A percentile compares a stretch with the other conserved stretches of the same genome.
These are phyloP conservation scores for Puccinia horiana DNA, from an alignment of 1,284 basidiomycete species.

Conservation along the genomic window DNA sequence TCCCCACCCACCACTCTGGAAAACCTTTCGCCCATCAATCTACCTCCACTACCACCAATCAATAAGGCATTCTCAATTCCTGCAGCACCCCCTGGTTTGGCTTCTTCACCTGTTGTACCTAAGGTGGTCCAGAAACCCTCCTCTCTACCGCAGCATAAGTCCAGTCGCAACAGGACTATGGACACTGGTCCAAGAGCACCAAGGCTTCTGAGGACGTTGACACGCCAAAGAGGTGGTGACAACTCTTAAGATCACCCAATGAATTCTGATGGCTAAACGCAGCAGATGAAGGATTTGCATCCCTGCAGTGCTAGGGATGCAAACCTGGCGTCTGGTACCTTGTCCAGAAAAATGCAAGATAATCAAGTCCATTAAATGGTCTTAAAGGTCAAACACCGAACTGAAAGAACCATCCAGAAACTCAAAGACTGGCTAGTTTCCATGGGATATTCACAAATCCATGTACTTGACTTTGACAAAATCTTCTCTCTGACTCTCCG, in stretches of 20 bases:
- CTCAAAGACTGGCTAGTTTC: background rate
- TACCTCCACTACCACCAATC: too few relatives aligned
- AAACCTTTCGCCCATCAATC: too few relatives aligned
- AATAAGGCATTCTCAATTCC: too few relatives aligned
- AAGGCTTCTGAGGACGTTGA: background rate
- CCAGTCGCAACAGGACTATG: background rate
- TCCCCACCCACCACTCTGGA: too few relatives aligned
- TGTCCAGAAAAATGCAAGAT: background rate
- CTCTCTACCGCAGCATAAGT: background rate
- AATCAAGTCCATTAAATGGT: background rate
- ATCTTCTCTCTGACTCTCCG: constrained; percentile 2
- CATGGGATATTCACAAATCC: constrained; percentile 17
- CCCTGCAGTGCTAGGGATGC: background rate
- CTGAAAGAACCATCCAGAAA: background rate
- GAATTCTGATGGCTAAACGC: background rate
- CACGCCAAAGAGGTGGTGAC: constrained; percentile 18
- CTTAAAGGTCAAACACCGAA: background rate
- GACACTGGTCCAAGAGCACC: background rate
- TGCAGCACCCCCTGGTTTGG: too few relatives aligned
- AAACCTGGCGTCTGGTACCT: background rate
- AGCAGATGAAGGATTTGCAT: background rate
- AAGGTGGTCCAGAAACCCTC: background rate
- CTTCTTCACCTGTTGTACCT: background rate
- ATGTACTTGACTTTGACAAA: background rate
- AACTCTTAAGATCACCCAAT: constrained; percentile 10